These are phyloP conservation scores for Paratinospora sagittata DNA, from an alignment of 164 flowering plant genomes.

Conservation along the genomic window DNA sequence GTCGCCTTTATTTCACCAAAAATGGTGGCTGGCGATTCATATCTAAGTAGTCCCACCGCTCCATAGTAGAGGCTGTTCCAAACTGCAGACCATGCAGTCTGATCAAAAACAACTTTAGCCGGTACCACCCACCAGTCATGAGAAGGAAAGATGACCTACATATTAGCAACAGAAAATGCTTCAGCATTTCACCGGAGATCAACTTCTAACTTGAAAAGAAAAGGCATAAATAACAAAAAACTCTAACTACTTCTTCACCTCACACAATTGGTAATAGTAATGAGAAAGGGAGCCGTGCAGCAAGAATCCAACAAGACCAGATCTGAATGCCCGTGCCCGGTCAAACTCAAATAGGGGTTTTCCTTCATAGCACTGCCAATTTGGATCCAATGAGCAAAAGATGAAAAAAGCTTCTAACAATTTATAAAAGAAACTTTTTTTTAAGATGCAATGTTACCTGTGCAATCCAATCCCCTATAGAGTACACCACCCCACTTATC, in stretches of 20 bases:
- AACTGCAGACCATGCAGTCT: conserved; percentile 78
- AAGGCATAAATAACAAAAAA: background rate
- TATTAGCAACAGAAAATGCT: conserved; percentile 10
- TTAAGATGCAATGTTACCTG: conserved; percentile 32
- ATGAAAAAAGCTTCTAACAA: background rate
- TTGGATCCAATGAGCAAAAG: background rate
- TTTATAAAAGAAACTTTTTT: background rate
- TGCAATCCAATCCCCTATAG: conserved; percentile 90
- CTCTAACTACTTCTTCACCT: conserved; percentile 35
- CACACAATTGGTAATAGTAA: conserved; percentile 72
- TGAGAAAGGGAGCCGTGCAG: conserved; percentile 87
- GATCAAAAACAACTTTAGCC: conserved; percentile 84
- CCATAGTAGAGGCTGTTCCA: conserved; percentile 89
- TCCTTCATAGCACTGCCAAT: conserved; percentile 68
- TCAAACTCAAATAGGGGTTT: conserved; percentile 77
- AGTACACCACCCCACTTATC: conserved; percentile 79
- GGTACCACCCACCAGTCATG: conserved; percentile 98
- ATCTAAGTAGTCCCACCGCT: conserved; percentile 60
- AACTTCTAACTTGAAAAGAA: background rate
- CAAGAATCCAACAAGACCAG: conserved; percentile 79
- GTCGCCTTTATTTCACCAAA: conserved; percentile 60
- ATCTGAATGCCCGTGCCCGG: conserved; percentile 62
- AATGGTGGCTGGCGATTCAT: conserved; percentile 55
- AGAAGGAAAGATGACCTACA: conserved; percentile 79
- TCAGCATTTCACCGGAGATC: conserved; percentile 17